These are phyloP conservation scores for Vitis cinerea DNA, from an alignment of 164 flowering plant genomes.

Conservation along the genomic window DNA sequence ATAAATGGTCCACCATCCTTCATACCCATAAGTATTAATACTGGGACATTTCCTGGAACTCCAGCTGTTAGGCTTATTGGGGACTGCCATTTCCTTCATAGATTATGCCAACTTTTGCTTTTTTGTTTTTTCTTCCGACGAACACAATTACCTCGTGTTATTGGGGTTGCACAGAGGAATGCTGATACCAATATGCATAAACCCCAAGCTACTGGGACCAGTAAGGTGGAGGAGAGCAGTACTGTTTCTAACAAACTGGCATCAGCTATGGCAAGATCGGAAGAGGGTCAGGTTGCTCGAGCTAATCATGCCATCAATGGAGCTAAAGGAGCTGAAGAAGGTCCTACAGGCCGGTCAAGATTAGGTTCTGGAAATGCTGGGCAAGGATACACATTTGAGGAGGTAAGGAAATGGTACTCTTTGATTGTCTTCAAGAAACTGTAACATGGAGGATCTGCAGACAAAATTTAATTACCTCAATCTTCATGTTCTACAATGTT, in stretches of 20 bases:
- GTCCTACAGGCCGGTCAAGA: conserved; percentile 57
- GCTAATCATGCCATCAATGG: conserved; percentile 56
- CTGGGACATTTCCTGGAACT: conserved; percentile 99
- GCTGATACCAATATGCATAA: conserved; percentile 68
- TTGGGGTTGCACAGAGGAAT: conserved; percentile 59
- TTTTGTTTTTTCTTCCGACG: conserved; percentile 94
- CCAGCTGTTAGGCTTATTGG: conserved; percentile 99
- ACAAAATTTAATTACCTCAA: too few relatives aligned
- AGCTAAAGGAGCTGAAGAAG: conserved; percentile 80
- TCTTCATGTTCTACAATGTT: not conserved
- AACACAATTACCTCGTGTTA: conserved; percentile 63
- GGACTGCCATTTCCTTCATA: conserved; percentile 96
- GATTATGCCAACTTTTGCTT: conserved; percentile 89
- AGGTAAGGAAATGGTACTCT: conserved; percentile 46
- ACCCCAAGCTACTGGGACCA: conserved; percentile 54
- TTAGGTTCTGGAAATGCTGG: conserved; percentile 96
- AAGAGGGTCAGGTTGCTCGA: conserved; percentile 61
- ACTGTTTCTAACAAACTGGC: conserved; percentile 42
- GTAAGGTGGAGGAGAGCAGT: conserved; percentile 70
- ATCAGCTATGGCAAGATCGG: conserved; percentile 42
- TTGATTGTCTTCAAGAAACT: not conserved
- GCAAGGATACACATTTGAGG: conserved; percentile 97
- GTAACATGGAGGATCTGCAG: not conserved
- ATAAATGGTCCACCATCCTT: conserved; percentile 82
- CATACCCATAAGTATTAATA: conserved; percentile 96